phyloP scores from a whole-genome alignment of 768 basidiomycete species.

The Leccinum fibrillosum region DNA sequence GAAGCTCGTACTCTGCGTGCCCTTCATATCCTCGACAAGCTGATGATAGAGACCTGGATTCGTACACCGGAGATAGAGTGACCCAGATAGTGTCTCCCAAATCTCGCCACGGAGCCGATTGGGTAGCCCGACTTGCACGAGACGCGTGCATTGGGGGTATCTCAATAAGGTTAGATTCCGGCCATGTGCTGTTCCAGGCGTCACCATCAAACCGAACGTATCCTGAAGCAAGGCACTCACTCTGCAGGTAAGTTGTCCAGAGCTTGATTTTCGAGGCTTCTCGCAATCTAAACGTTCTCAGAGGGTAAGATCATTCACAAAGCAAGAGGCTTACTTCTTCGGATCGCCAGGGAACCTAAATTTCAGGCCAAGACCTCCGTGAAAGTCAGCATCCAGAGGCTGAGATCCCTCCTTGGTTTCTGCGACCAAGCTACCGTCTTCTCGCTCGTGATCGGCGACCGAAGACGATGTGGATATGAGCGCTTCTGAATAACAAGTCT shows the following conservation, averaged over 20 bases:
- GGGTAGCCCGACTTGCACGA: too few relatives aligned
- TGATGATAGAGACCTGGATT: conserved; percentile 81
- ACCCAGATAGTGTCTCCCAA: conserved; percentile 61
- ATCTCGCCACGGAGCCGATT: too few relatives aligned
- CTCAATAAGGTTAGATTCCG: conserved; percentile 93
- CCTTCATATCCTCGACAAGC: conserved; percentile 73
- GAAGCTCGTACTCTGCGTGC: conserved; percentile 80
- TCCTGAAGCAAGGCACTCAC: conserved; percentile 39
- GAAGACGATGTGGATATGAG: conserved; percentile 58
- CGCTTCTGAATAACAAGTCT: conserved; percentile 93
- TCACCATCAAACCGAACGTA: conserved; percentile 8
- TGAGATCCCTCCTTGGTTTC: conserved; percentile 49
- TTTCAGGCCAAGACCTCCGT: conserved; percentile 73
- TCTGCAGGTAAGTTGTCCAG: conserved; percentile 84
- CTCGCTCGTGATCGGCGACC: conserved; percentile 62
- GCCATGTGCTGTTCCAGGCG: conserved; percentile 64
- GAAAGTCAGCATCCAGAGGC: conserved; percentile 54
- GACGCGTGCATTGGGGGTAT: conserved; percentile 73
- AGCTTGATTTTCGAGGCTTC: conserved; percentile 95
- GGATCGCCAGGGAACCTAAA: conserved; percentile 93
- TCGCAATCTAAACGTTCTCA: conserved; percentile 53
- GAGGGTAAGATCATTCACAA: background rate
- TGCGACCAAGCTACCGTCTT: conserved; percentile 61
- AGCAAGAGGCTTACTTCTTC: conserved; percentile 61
- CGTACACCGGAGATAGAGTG: conserved; percentile 83